These are phyloP conservation scores for Leucaena leucocephala DNA, from an alignment of 306 rosid genomes.

Conservation along the genomic window DNA sequence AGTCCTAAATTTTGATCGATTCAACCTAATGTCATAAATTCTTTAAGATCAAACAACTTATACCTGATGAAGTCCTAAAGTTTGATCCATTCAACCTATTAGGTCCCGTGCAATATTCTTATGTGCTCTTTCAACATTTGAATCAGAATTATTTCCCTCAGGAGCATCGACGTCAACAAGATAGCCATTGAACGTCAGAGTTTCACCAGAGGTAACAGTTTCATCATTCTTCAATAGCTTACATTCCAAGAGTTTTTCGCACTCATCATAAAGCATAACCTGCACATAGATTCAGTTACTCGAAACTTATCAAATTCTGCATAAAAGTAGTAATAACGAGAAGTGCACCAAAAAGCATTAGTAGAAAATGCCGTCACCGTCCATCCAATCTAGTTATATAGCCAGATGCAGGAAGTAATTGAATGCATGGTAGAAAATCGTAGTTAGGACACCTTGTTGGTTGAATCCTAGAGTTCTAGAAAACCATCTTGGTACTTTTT, in stretches of 20 bases:
- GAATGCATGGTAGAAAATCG: neutral
- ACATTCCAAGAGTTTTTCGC: slow-evolving; percentile 70
- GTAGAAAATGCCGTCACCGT: neutral
- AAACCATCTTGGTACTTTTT: slow-evolving; percentile 82
- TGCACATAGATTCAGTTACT: slow-evolving; percentile 26
- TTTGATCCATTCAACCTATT: slow-evolving; percentile 23
- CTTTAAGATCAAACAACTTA: neutral
- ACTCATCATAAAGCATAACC: slow-evolving; percentile 70
- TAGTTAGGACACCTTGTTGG: slow-evolving; percentile 60
- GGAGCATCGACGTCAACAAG: slow-evolving; percentile 59
- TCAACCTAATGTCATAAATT: neutral
- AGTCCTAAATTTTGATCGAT: slow-evolving; percentile 27
- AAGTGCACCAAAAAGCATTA: neutral
- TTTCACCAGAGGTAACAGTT: slow-evolving; percentile 55
- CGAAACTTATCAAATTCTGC: neutral
- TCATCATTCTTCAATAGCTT: slow-evolving; percentile 70
- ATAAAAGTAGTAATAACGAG: neutral
- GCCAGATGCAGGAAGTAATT: neutral
- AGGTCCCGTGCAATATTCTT: neutral
- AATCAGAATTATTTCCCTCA: slow-evolving; percentile 46
- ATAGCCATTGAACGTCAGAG: slow-evolving; percentile 39
- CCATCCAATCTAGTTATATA: neutral
- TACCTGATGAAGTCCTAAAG: slow-evolving; percentile 41
- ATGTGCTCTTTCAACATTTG: slow-evolving; percentile 38
- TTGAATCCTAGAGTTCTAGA: slow-evolving; percentile 57